These are phyloP conservation scores for Globisporangium acanthophoron DNA, from an alignment of 352 stramenopile species.

Conservation along the genomic window DNA sequence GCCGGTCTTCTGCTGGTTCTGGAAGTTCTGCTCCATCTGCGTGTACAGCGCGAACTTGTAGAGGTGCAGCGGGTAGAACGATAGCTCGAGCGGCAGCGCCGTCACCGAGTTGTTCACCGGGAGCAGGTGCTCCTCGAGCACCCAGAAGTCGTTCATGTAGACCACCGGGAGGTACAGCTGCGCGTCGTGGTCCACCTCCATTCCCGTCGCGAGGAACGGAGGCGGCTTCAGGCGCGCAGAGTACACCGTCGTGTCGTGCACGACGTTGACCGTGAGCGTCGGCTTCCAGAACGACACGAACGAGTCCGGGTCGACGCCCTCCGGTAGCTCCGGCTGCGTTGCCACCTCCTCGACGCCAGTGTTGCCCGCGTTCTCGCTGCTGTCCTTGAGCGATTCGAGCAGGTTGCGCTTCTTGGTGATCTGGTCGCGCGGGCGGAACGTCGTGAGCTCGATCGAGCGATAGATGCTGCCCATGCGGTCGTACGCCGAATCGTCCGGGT, in stretches of 20 bases:
- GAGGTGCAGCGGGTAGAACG: conserved; percentile 80
- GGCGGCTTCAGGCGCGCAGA: conserved; percentile 43
- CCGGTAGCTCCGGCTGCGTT: conserved; percentile 3
- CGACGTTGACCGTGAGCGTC: conserved; percentile 51
- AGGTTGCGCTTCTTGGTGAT: conserved; percentile 79
- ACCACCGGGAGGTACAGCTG: conserved; percentile 86
- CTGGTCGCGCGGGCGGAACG: conserved; percentile 71
- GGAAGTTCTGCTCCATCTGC: conserved; percentile 91
- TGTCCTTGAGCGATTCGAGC: conserved; percentile 22
- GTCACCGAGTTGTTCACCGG: conserved; percentile 87
- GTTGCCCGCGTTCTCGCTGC: background rate
- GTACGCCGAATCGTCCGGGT: conserved; percentile 56
- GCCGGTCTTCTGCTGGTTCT: conserved; percentile 90
- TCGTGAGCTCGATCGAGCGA: conserved; percentile 54
- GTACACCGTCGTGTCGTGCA: conserved; percentile 73
- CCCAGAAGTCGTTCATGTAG: conserved; percentile 94
- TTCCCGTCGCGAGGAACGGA: conserved; percentile 57
- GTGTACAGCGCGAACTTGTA: conserved; percentile 93
- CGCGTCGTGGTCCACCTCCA: conserved; percentile 51
- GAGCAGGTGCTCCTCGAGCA: conserved; percentile 82
- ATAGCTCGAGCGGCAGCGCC: conserved; percentile 76
- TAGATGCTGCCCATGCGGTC: conserved; percentile 49
- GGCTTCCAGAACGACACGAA: conserved; percentile 86
- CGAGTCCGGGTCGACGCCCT: conserved; percentile 24
- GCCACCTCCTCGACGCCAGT: conserved; percentile 10